A percentile compares a stretch with the other conserved stretches of the same genome.
These are phyloP conservation scores for Tremella fuciformis DNA, from an alignment of 768 basidiomycete species.

Conservation along the genomic window DNA sequence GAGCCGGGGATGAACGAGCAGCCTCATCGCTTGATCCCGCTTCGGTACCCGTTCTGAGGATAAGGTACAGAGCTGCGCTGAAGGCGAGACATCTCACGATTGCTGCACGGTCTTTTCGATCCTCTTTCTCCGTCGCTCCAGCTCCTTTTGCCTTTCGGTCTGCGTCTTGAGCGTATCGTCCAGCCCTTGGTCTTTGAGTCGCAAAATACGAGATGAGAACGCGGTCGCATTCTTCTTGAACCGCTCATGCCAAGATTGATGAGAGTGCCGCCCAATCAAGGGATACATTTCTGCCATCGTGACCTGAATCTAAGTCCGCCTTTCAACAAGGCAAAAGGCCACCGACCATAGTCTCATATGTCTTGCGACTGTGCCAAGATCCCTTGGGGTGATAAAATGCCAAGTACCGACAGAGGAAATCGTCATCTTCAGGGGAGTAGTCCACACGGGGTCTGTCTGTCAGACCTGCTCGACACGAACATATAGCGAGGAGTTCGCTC, in stretches of 20 bases:
- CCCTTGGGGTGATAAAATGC: conserved; percentile 33
- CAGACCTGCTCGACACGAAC: conserved; percentile 1
- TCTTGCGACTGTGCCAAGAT: conserved; percentile 37
- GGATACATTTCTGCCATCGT: conserved; percentile 19
- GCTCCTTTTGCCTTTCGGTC: conserved; percentile 27
- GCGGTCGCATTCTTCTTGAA: conserved; percentile 37
- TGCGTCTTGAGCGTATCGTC: conserved; percentile 32
- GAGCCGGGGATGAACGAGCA: too few relatives aligned
- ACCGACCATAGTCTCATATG: conserved; percentile 32
- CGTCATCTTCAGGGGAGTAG: conserved; percentile 39
- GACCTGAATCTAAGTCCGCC: not conserved
- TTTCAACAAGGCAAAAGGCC: not conserved
- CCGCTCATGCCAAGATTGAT: conserved; percentile 46
- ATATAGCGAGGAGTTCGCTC: conserved; percentile 12
- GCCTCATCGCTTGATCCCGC: too few relatives aligned
- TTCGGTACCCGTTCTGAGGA: too few relatives aligned
- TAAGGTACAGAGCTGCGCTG: too few relatives aligned
- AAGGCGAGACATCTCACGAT: too few relatives aligned
- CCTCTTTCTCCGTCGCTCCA: not conserved
- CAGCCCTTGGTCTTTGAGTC: conserved; percentile 15
- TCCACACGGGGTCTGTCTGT: conserved; percentile 30
- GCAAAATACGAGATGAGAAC: conserved; percentile 20
- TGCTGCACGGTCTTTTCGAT: not conserved
- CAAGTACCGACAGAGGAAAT: conserved; percentile 39
- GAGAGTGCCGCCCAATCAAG: conserved; percentile 23